Evolutionary conservation across 148 eudicot species (phyloP).

Genomic region (Rhododendron mucronatum): DNA sequence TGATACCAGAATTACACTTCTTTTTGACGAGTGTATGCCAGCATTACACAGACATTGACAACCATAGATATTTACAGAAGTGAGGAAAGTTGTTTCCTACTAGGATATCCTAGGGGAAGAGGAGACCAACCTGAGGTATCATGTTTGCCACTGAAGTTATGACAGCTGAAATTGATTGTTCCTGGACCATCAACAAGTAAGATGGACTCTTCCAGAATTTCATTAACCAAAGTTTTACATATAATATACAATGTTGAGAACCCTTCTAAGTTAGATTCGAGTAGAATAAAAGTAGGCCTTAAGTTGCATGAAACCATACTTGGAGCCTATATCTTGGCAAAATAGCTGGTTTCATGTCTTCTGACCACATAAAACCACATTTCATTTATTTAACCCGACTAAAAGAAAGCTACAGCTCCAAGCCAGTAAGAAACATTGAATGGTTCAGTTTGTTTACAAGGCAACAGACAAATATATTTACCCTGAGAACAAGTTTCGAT

Average conservation of each 20-base stretch:
- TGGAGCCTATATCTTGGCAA: neutral
- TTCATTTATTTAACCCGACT: neutral
- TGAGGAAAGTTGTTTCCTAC: neutral
- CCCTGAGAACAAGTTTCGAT: slow-evolving; percentile 81
- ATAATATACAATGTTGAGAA: neutral
- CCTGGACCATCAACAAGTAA: slow-evolving; percentile 41
- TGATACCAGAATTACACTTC: neutral
- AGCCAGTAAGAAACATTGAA: neutral
- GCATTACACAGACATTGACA: neutral
- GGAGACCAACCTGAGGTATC: slow-evolving; percentile 74
- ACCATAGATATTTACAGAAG: neutral
- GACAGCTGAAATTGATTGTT: slow-evolving; percentile 83
- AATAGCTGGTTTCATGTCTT: neutral
- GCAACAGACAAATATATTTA: slow-evolving; percentile 25
- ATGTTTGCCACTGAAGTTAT: slow-evolving; percentile 74
- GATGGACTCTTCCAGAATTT: neutral
- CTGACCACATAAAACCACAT: neutral
- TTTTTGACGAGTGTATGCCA: neutral
- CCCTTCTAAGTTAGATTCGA: neutral
- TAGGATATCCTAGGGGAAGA: neutral
- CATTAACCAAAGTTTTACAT: neutral
- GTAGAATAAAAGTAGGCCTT: neutral
- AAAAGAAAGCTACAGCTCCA: neutral
- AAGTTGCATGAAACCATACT: neutral
- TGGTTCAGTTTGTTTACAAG: neutral